These are phyloP conservation scores for Monosporascus cannonballus DNA, from an alignment of 2,329 filamentous ascomycete genomes.

Conservation along the genomic window DNA sequence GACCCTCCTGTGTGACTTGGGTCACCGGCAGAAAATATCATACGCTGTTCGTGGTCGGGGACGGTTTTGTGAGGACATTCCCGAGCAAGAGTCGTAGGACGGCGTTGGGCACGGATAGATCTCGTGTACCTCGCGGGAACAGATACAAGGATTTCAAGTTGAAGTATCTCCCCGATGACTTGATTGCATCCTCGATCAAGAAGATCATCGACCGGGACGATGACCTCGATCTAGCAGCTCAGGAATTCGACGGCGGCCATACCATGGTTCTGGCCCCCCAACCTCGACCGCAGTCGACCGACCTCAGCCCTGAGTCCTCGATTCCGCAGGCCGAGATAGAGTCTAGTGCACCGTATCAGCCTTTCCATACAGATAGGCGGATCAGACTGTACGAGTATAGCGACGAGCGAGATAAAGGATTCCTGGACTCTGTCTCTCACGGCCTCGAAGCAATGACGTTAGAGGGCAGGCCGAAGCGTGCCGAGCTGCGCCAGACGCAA, in stretches of 20 bases:
- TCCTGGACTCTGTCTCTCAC: constrained; percentile 30
- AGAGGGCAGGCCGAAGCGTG: constrained; percentile 34
- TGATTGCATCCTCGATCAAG: constrained; percentile 50
- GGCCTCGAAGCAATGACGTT: constrained; percentile 36
- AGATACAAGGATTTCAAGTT: constrained; percentile 64
- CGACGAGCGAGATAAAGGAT: constrained; percentile 14
- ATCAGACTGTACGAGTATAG: constrained; percentile 70
- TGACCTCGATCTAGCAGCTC: constrained; percentile 46
- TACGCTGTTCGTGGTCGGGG: constrained; percentile 58
- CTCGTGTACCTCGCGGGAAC: constrained; percentile 46
- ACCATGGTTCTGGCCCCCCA: constrained; percentile 44
- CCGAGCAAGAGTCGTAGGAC: constrained; percentile 50
- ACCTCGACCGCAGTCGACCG: constrained; percentile 31
- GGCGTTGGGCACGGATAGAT: constrained; percentile 46
- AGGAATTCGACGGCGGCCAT: constrained; percentile 48
- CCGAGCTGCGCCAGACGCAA: constrained; percentile 19
- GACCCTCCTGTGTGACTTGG: constrained; percentile 58
- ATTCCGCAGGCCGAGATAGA: constrained; percentile 83
- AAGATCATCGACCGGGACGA: constrained; percentile 52
- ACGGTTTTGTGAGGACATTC: constrained; percentile 61
- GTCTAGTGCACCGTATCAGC: constrained; percentile 90
- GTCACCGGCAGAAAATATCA: constrained; percentile 56
- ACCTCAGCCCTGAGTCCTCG: constrained; percentile 51
- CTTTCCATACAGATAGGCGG: constrained; percentile 86
- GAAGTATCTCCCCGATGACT: constrained; percentile 54